These are phyloP conservation scores for Rhazya stricta DNA, from an alignment of 257 asterid genomes.

Conservation along the genomic window DNA sequence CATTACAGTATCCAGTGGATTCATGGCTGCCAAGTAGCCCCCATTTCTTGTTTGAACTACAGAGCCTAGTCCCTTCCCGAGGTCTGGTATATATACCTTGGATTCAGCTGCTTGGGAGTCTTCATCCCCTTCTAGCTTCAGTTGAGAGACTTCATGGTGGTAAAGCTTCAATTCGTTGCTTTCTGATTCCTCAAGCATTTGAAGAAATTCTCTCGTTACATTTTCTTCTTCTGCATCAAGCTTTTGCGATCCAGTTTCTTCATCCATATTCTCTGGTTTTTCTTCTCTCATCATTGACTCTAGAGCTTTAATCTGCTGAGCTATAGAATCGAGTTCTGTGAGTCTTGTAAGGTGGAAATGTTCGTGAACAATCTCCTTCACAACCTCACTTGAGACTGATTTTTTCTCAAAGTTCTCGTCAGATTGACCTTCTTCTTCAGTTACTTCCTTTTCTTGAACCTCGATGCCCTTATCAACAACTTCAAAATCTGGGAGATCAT, in stretches of 20 bases:
- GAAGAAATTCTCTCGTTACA: conserved; percentile 79
- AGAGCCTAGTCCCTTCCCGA: conserved; percentile 83
- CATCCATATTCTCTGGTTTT: conserved; percentile 30
- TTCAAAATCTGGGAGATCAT: conserved; percentile 73
- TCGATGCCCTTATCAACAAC: conserved; percentile 91
- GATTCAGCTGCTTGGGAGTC: conserved; percentile 24
- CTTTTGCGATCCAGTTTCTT: conserved; percentile 47
- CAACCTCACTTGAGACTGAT: conserved; percentile 69
- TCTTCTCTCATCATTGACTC: conserved; percentile 72
- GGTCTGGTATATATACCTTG: conserved; percentile 53
- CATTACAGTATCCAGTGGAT: conserved; percentile 49
- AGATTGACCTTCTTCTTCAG: conserved; percentile 26
- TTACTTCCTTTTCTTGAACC: conserved; percentile 35
- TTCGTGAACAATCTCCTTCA: conserved; percentile 77
- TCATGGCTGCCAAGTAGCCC: conserved; percentile 74
- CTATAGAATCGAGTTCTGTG: conserved; percentile 72
- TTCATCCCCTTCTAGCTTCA: conserved; percentile 28
- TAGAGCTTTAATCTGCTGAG: conserved; percentile 86
- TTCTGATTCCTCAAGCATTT: conserved; percentile 59
- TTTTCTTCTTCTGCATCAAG: conserved; percentile 81
- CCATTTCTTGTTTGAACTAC: conserved; percentile 84
- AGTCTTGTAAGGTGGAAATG: conserved; percentile 47
- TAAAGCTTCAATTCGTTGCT: conserved; percentile 21
- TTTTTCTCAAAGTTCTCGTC: conserved; percentile 51
- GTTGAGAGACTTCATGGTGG: conserved; percentile 19